Evolutionary conservation across 2,329 filamentous ascomycete species (phyloP).

Genomic region (Cladosporium halotolerans): DNA sequence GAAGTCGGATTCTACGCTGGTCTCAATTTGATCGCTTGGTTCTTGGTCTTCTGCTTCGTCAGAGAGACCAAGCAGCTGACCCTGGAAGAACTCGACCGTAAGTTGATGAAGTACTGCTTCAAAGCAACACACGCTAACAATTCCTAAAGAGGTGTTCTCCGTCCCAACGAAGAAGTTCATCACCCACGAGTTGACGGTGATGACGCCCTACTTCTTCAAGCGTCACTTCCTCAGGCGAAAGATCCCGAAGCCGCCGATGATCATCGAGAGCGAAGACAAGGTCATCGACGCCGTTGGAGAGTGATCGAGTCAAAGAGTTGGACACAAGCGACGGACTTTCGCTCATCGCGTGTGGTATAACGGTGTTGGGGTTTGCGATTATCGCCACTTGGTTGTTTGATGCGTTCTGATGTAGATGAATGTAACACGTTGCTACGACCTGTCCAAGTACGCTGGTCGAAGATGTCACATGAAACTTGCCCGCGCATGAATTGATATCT

Average conservation of each 20-base stretch:
- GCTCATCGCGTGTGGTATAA: no score
- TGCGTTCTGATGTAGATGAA: no score
- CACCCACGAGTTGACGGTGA: constrained; percentile 33
- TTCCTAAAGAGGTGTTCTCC: constrained; percentile 41
- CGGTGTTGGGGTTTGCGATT: no score
- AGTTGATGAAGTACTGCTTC: neutral
- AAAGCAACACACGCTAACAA: neutral
- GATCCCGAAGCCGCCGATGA: constrained; percentile 1
- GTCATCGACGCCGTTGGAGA: neutral
- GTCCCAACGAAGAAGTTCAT: constrained; percentile 42
- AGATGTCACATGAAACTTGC: no score
- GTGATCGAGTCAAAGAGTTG: no score
- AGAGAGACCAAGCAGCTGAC: constrained; percentile 45
- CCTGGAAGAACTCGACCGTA: constrained; percentile 41
- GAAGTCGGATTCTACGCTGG: constrained; percentile 52
- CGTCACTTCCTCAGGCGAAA: constrained; percentile 33
- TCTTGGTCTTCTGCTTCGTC: constrained; percentile 42
- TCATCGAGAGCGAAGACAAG: constrained; percentile 3
- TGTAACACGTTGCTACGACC: no score
- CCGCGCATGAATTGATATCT: no score
- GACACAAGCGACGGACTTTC: no score
- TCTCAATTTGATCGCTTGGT: constrained; percentile 52
- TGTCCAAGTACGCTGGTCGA: no score
- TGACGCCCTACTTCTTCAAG: constrained; percentile 40
- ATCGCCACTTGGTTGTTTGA: no score